A percentile compares a stretch with the other conserved stretches of the same genome.
These are phyloP conservation scores for Vachellia pachyceras DNA, from an alignment of 306 rosid genomes.

Conservation along the genomic window DNA sequence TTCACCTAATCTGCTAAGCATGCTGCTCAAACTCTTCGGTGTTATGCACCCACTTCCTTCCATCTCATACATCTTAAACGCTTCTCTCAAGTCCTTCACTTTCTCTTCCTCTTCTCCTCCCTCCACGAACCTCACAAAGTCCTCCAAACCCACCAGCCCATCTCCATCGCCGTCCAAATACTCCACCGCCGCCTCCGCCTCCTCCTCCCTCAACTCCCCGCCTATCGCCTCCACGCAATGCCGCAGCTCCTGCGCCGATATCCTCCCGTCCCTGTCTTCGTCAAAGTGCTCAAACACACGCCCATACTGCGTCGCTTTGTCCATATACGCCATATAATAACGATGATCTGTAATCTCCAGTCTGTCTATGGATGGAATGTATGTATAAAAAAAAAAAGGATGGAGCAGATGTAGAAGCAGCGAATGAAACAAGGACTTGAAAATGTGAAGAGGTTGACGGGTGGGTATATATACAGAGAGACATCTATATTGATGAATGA, in stretches of 20 bases:
- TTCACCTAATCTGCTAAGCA: conserved; percentile 75
- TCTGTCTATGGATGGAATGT: background rate
- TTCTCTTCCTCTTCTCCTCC: conserved; percentile 78
- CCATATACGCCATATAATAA: conserved; percentile 36
- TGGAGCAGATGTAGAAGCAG: background rate
- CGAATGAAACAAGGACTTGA: background rate
- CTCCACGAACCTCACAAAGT: conserved; percentile 74
- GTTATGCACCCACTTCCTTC: conserved; percentile 76
- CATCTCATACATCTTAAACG: conserved; percentile 83
- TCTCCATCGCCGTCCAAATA: conserved; percentile 63
- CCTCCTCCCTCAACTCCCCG: conserved; percentile 49
- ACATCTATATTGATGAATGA: no score
- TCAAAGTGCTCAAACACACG: conserved; percentile 73
- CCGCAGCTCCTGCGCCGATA: conserved; percentile 69
- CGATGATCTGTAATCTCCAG: background rate
- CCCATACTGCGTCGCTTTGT: conserved; percentile 54
- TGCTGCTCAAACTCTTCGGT: conserved; percentile 71
- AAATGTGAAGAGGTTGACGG: background rate
- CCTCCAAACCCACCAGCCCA: conserved; percentile 65
- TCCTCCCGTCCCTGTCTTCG: conserved; percentile 63
- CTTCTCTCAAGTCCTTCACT: conserved; percentile 62
- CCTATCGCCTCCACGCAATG: conserved; percentile 60
- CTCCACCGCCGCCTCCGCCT: conserved; percentile 57
- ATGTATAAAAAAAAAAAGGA: background rate
- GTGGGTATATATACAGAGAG: background rate